A percentile compares a stretch with the other conserved stretches of the same genome.
These are phyloP conservation scores for Phtheirospermum japonicum DNA, from an alignment of 257 asterid genomes.

Conservation along the genomic window DNA sequence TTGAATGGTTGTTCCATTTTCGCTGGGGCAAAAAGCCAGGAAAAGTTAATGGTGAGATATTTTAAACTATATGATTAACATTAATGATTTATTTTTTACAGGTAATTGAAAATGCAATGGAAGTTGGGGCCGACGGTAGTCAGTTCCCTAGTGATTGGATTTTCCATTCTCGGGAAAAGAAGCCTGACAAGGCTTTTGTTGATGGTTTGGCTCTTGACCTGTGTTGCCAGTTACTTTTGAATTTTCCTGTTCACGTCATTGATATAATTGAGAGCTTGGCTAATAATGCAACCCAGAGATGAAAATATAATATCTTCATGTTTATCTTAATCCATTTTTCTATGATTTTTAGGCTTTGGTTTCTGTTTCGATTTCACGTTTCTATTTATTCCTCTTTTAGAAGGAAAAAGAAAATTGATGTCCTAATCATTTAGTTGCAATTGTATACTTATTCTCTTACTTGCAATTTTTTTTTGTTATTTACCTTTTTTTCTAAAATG, in stretches of 20 bases:
- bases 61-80: conserved; percentile 31
- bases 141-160: conserved; percentile 93
- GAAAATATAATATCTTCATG: not conserved
- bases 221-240: conserved; percentile 20
- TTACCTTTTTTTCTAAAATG: conserved; percentile 5
- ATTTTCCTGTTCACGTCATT: not conserved
- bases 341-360: conserved; percentile 13
- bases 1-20: conserved; percentile 88
- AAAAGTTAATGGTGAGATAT: conserved; percentile 78
- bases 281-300: conserved; percentile 16
- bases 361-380: not conserved
- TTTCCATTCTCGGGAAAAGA: conserved; percentile 94
- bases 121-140: conserved; percentile 91
- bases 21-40: conserved; percentile 99
- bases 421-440: conserved; percentile 18
- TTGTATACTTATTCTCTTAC: not conserved
- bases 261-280: conserved; percentile 19
- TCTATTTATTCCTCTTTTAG: not conserved
- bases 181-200: conserved; percentile 86
- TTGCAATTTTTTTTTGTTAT: not conserved
- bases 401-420: not conserved
- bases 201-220: conserved; percentile 87
- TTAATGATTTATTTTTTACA: conserved; percentile 55
- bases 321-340: conserved; percentile 9
- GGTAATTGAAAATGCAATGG: conserved; percentile 77